Evolutionary conservation across 2,329 filamentous ascomycete species (phyloP).

Genomic region (Clonostachys rosea): DNA sequence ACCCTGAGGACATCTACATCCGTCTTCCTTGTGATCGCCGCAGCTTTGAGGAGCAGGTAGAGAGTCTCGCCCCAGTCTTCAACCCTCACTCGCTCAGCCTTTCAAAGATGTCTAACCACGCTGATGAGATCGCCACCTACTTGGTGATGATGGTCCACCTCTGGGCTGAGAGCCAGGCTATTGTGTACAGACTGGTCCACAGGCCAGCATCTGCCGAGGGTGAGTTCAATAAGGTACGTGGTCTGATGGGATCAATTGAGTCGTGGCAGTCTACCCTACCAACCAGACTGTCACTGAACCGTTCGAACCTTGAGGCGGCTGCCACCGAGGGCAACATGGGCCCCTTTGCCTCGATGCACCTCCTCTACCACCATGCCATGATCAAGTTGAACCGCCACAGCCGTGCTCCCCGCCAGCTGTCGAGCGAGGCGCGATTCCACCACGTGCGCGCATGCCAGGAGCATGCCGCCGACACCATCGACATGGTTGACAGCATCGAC

Average conservation of each 20-base stretch:
- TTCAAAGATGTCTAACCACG: conserved; percentile 11
- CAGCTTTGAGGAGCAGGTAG: conserved; percentile 56
- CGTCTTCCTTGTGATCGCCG: conserved; percentile 59
- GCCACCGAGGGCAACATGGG: conserved; percentile 48
- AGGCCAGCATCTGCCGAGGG: conserved; percentile 15
- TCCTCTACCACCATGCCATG: conserved; percentile 60
- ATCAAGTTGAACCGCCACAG: conserved; percentile 63
- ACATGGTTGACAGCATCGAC: conserved; percentile 35
- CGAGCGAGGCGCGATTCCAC: conserved; percentile 30
- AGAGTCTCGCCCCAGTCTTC: conserved; percentile 56
- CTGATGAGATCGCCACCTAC: conserved; percentile 50
- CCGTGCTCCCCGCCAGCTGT: conserved; percentile 29
- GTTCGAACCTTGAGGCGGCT: conserved; percentile 52
- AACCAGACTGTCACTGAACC: conserved; percentile 44
- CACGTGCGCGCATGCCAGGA: conserved; percentile 43
- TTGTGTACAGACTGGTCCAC: conserved; percentile 39
- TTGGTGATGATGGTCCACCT: conserved; percentile 59
- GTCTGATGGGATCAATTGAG: conserved; percentile 44
- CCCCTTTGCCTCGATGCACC: conserved; percentile 59
- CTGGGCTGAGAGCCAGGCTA: conserved; percentile 60
- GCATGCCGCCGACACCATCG: conserved; percentile 47
- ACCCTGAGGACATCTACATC: conserved; percentile 61
- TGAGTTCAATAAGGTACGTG: conserved; percentile 30
- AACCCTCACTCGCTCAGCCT: conserved; percentile 34
- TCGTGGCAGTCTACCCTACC: conserved; percentile 58